A percentile compares a stretch with the other conserved stretches of the same genome.
These are phyloP conservation scores for Backusella parvicylindrica DNA, from an alignment of 192 early-diverging fungal genomes.

Conservation along the genomic window DNA sequence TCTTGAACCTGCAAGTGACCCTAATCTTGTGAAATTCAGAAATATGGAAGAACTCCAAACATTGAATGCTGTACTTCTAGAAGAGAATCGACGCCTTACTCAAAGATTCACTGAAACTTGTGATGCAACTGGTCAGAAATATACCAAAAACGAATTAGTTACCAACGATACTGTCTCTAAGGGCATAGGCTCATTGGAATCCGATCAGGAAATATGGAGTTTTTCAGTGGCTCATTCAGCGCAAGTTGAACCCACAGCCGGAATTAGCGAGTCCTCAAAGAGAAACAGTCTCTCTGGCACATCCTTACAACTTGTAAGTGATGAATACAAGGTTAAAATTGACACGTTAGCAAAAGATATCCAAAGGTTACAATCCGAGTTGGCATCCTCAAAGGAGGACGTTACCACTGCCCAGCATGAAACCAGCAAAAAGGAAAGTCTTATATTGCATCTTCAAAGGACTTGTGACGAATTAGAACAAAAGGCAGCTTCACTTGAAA, in stretches of 20 bases:
- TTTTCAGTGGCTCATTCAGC: neutral
- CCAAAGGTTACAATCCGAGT: neutral
- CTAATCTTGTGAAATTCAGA: neutral
- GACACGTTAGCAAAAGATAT: neutral
- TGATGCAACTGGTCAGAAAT: too few species aligned
- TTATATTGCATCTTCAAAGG: neutral
- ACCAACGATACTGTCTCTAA: neutral
- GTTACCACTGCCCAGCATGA: neutral
- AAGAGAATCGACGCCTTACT: neutral
- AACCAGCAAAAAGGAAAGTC: neutral
- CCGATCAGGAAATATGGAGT: neutral
- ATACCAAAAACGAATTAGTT: too few species aligned
- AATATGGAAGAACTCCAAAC: neutral
- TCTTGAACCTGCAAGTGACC: neutral
- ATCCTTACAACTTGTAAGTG: neutral
- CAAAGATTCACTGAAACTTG: neutral
- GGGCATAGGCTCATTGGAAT: neutral
- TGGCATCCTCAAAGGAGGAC: neutral
- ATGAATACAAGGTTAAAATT: neutral
- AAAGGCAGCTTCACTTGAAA: neutral
- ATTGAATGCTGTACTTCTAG: neutral
- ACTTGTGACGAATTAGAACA: neutral
- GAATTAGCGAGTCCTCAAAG: neutral
- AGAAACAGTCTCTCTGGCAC: neutral
- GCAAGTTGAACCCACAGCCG: neutral